Conservation (phyloP, 202 grass and related monocot species). For the Setaria viridis region DNA sequence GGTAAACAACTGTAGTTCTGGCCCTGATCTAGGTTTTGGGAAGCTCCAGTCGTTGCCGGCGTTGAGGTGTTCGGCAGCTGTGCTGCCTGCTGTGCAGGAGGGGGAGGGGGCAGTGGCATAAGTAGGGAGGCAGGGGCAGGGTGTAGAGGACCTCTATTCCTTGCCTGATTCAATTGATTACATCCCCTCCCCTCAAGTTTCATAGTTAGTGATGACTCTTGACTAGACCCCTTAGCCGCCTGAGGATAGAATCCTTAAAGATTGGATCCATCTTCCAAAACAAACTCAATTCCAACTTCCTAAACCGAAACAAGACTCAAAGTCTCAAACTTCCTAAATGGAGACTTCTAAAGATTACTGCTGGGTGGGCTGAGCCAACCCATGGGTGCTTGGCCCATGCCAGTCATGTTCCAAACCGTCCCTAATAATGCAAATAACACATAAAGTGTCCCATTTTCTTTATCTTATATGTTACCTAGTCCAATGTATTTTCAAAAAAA, state of each 20-base stretch:
- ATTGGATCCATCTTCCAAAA: background rate
- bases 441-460: background rate
- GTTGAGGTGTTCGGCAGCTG: background rate
- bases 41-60: background rate
- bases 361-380: too few relatives aligned
- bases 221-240: background rate
- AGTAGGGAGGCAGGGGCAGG: too few relatives aligned
- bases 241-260: background rate
- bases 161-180: background rate
- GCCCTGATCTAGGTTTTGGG: background rate
- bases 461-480: conserved; percentile 7
- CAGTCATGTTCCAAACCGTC: background rate
- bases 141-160: background rate
- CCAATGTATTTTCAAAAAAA: conserved; percentile 13
- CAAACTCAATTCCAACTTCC: background rate
- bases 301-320: background rate
- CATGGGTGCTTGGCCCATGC: background rate
- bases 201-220: background rate
- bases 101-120: too few relatives aligned
- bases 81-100: too few relatives aligned
- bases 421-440: conserved; percentile 4
- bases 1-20: background rate
- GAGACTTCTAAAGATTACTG: too few relatives aligned
- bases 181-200: background rate
- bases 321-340: too few relatives aligned